Evolutionary conservation across 1,284 basidiomycete genomes (phyloP).

Genomic region (Boletellus deceptivus): DNA sequence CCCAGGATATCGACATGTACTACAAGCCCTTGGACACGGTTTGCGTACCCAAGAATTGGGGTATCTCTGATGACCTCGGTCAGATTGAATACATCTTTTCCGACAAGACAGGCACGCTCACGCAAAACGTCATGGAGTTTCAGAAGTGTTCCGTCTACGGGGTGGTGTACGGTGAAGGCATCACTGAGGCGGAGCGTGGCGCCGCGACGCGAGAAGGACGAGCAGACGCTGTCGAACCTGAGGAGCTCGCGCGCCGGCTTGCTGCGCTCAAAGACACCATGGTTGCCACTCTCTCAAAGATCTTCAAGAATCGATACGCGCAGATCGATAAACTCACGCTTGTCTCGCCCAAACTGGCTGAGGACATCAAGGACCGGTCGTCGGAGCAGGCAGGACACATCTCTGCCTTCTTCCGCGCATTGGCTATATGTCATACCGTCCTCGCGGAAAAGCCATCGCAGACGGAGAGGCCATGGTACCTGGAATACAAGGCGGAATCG

Average conservation of each 20-base stretch:
- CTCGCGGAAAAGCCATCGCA: conserved; percentile 75
- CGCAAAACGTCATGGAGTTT: conserved; percentile 98
- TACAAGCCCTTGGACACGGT: conserved; percentile 85
- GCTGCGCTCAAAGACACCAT: conserved; percentile 72
- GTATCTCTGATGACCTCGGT: conserved; percentile 95
- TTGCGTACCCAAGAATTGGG: conserved; percentile 97
- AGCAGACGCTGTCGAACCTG: conserved; percentile 60
- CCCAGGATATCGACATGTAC: conserved; percentile 97
- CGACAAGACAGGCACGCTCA: conserved; percentile 96
- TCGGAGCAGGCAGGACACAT: conserved; percentile 67
- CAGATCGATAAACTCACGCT: conserved; percentile 84
- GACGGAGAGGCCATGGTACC: conserved; percentile 56
- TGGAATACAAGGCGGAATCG: conserved; percentile 95
- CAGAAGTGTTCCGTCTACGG: conserved; percentile 93
- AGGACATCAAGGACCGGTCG: conserved; percentile 65
- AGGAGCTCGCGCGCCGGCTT: conserved; percentile 69
- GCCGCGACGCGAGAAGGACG: conserved; percentile 82
- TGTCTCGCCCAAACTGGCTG: conserved; percentile 81
- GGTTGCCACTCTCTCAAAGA: conserved; percentile 70
- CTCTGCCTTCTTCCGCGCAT: conserved; percentile 85
- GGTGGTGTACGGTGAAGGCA: conserved; percentile 84
- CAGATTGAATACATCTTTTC: conserved; percentile 98
- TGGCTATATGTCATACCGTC: conserved; percentile 92
- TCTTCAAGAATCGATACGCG: conserved; percentile 89
- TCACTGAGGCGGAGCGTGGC: conserved; percentile 94